Base-by-base conservation (phyloP, 2,329 filamentous ascomycete genomes). In the Epichloe gansuensis region DNA sequence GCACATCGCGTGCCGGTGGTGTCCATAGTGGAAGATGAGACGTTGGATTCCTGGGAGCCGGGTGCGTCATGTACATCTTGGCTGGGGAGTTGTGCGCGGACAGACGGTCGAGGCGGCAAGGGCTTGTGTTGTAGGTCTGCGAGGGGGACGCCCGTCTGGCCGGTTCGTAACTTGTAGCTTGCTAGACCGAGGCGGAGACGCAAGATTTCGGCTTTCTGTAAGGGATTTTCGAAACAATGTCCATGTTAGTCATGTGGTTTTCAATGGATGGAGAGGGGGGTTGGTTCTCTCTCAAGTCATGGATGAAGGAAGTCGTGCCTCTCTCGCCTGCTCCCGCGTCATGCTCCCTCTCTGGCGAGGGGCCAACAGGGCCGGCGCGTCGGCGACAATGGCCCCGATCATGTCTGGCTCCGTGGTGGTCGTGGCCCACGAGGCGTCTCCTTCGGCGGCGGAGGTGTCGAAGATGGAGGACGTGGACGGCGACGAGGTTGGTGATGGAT, bases 111-210 rank as follows among this genome's bases (percentile, higher is more conserved):
- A 51, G 55, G 54, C 21, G 56, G 57, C 13, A 69, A 57, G 5
- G 66, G 67, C 47, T 61, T 64, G 31, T 52, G 62, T 59, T 81
- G 71, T 21, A 89, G 71, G 45, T 78, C 68, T 51, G 81, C 73
- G 55, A 87, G 74, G 1, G 84, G 82, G 31, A 86, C 74, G 53
- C 77, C 70, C 51, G 81, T 76, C 66, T 90, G 86, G 54, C 85
- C 81, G 2, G 85, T 89, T 53, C 76, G 77, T 57, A 90, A 73
- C 67, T 89, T 89, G 72, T 89, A 89, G 61, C 77, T 78, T 13
- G 84, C 86, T 21, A 89, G 76, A 31, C 78, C 74, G 15, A 90
- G 77, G n/a, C 85, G 77, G 9, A 87, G 74, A 49, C 77, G 77
- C 44, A 89, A 71, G 47, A 81, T 77, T 61, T 85, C 78, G 21